Percentiles rank a stretch among this genome's conserved stretches.
Evolutionary conservation across 441 rosid genomes (phyloP).

Genomic region (Populus trichocarpa): DNA sequence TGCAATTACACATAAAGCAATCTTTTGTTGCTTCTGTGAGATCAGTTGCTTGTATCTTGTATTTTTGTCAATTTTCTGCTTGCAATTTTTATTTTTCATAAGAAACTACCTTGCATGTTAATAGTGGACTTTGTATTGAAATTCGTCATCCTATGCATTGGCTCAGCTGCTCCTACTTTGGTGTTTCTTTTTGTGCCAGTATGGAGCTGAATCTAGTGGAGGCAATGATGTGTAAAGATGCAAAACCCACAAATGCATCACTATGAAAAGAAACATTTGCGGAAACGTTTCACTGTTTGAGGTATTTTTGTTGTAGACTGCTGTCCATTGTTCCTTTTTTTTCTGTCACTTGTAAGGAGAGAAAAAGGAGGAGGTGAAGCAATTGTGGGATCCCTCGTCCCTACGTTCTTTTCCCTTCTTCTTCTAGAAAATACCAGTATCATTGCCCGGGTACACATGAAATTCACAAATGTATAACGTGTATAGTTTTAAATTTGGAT

Average conservation of each 20-base stretch:
- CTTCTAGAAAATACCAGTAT: neutral
- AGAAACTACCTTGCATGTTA: neutral
- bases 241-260: neutral
- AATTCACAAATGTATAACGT: neutral
- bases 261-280: neutral
- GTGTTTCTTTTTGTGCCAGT: neutral
- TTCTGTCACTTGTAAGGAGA: neutral
- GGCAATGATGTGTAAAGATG: neutral
- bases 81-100: neutral
- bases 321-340: neutral
- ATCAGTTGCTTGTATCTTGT: neutral
- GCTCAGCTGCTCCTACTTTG: slow-evolving; percentile 4
- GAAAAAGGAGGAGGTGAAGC: neutral
- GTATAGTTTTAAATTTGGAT: neutral
- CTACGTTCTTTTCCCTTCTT: too few species aligned
- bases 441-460: neutral
- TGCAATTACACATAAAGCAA: neutral
- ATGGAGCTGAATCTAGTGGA: slow-evolving; percentile 8
- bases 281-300: neutral
- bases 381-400: neutral
- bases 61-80: neutral
- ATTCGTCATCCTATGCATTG: neutral
- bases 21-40: neutral
- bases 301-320: neutral
- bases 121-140: neutral